Conservation (phyloP, 345 rosid genomes). For the Schrenkiella parvula region DNA sequence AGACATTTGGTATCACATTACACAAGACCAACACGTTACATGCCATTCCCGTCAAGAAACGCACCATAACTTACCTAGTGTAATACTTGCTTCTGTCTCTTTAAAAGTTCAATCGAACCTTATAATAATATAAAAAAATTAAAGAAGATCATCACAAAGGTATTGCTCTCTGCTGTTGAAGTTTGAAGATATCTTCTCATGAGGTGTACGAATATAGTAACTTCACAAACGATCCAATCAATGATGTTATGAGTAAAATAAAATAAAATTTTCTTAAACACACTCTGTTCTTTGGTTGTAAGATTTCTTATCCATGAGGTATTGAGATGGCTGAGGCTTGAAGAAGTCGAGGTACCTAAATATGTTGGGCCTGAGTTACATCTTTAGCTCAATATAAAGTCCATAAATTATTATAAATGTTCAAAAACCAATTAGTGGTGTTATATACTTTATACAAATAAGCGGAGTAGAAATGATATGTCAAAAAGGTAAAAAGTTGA, state of each 20-base stretch:
- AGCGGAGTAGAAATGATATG: background rate
- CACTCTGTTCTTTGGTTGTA: background rate
- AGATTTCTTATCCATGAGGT: background rate
- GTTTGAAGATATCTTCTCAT: background rate
- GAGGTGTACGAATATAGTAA: background rate
- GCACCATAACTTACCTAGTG: background rate
- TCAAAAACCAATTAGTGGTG: no score
- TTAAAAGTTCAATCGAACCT: background rate
- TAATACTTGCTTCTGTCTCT: background rate
- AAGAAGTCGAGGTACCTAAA: background rate
- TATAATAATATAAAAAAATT: no score
- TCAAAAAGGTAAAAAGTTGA: background rate
- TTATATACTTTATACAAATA: background rate
- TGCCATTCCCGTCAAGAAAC: slow-evolving; percentile 19
- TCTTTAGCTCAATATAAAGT: background rate
- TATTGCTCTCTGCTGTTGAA: background rate
- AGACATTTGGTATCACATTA: slow-evolving; percentile 25
- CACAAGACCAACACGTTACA: slow-evolving; percentile 29
- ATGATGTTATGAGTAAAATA: background rate
- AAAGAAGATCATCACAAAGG: background rate
- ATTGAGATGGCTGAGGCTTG: background rate
- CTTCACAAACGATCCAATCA: no score
- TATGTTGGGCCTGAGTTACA: background rate
- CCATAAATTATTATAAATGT: background rate
- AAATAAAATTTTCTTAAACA: background rate